These are phyloP conservation scores for Ochetophila trinervis DNA, from an alignment of 306 rosid genomes.

Conservation along the genomic window DNA sequence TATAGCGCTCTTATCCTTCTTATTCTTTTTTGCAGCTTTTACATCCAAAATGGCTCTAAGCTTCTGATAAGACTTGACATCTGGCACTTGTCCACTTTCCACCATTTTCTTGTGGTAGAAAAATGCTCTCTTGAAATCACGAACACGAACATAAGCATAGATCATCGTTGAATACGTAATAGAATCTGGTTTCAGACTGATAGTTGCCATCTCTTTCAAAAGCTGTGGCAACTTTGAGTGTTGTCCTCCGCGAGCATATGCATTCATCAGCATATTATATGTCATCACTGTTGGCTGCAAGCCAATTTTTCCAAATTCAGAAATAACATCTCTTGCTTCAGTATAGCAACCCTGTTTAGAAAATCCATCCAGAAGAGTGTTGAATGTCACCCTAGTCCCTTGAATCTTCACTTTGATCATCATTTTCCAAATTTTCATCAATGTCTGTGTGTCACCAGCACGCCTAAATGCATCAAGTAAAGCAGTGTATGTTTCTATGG, in stretches of 20 bases:
- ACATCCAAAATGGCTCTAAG: conserved; percentile 63
- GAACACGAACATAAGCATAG: conserved; percentile 64
- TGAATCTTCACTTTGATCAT: conserved; percentile 60
- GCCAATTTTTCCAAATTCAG: conserved; percentile 72
- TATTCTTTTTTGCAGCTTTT: conserved; percentile 58
- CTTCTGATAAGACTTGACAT: conserved; percentile 57
- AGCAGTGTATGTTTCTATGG: conserved; percentile 83
- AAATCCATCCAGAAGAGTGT: conserved; percentile 82
- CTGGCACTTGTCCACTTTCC: conserved; percentile 62
- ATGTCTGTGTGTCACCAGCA: conserved; percentile 60
- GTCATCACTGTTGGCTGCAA: conserved; percentile 75
- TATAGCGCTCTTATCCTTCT: conserved; percentile 63
- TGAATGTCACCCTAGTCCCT: conserved; percentile 67
- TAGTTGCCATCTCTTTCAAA: conserved; percentile 70
- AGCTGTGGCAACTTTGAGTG: conserved; percentile 71
- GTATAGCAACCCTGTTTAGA: conserved; percentile 77
- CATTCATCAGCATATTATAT: conserved; percentile 81
- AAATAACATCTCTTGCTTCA: conserved; percentile 80
- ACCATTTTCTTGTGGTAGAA: conserved; percentile 78
- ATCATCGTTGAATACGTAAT: conserved; percentile 82
- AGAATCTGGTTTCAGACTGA: conserved; percentile 73
- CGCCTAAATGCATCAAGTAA: conserved; percentile 80
- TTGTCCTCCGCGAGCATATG: conserved; percentile 85
- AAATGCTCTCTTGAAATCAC: conserved; percentile 68
- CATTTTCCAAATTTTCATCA: conserved; percentile 79